Conservation (phyloP, 2,329 filamentous ascomycete genomes). For the Aspergillus sergii region DNA sequence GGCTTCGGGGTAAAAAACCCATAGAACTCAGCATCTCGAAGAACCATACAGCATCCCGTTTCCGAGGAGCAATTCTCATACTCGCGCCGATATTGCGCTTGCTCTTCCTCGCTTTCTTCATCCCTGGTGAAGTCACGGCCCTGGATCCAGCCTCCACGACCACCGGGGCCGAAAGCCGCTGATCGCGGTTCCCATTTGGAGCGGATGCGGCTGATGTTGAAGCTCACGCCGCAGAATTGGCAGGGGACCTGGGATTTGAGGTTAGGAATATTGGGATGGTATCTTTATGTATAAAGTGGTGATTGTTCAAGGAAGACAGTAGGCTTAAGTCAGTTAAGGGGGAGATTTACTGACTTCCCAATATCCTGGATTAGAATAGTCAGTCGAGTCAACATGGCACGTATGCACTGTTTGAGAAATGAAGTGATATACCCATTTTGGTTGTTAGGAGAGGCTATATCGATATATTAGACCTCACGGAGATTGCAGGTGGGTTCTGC, state of each 20-base stretch:
- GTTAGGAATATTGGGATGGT: background rate
- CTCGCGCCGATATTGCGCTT: background rate
- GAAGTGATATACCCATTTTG: background rate
- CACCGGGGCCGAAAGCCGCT: background rate
- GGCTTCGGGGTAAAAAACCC: background rate
- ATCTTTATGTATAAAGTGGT: background rate
- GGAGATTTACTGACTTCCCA: background rate
- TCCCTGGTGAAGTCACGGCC: background rate
- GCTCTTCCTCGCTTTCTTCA: background rate
- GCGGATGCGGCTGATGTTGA: background rate
- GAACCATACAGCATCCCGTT: background rate
- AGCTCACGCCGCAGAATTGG: background rate
- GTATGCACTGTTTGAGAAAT: background rate
- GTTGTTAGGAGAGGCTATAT: background rate
- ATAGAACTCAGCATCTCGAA: background rate
- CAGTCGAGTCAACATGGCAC: accelerated
- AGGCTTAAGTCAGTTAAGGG: no score
- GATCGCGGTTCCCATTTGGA: background rate
- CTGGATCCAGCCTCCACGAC: background rate
- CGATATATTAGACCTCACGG: background rate
- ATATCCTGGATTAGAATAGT: background rate
- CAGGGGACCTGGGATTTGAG: background rate
- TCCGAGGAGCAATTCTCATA: background rate
- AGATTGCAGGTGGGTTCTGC: background rate
- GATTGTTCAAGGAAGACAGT: background rate